A percentile compares a stretch with the other conserved stretches of the same genome.
Evolutionary conservation across 805 yeast genomes (phyloP).

Genomic region (Hanseniaspora guilliermondii): DNA sequence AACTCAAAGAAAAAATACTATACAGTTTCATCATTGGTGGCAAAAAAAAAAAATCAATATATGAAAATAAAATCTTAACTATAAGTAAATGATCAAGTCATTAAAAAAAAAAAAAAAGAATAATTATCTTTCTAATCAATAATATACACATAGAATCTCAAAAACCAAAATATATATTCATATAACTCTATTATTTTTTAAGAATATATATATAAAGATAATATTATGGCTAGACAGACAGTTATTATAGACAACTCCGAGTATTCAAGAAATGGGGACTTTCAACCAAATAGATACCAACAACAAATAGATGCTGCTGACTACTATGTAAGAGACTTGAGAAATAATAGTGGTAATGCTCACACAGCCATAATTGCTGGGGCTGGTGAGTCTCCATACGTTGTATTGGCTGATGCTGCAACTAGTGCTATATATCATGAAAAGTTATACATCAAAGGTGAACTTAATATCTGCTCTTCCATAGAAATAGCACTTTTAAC

Average conservation of each 20-base stretch:
- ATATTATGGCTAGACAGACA: constrained; percentile 58
- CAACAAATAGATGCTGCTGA: constrained; percentile 89
- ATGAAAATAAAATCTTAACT: neutral
- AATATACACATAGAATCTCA: too few relatives aligned
- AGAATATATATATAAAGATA: neutral
- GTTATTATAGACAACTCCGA: constrained; percentile 92
- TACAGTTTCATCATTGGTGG: neutral
- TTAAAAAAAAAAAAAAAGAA: too few relatives aligned
- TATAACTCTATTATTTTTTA: neutral
- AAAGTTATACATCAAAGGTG: constrained; percentile 46
- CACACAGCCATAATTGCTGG: constrained; percentile 83
- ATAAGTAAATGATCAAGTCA: too few relatives aligned
- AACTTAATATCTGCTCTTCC: constrained; percentile 60
- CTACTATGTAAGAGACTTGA: constrained; percentile 70
- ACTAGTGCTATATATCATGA: constrained; percentile 14
- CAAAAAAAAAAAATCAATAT: neutral
- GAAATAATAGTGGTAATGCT: constrained; percentile 82
- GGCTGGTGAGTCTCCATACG: constrained; percentile 78
- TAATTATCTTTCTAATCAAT: too few relatives aligned
- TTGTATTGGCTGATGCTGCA: constrained; percentile 38
- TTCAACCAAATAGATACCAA: constrained; percentile 71
- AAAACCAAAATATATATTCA: too few relatives aligned
- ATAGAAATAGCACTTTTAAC: constrained; percentile 90
- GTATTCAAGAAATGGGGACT: constrained; percentile 92
- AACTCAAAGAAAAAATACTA: too few relatives aligned